Evolutionary conservation across 495 filamentous ascomycete species (phyloP), one percentile per base, ranked within the genome.

Genomic region (Apiosordaria backusii): DNA sequence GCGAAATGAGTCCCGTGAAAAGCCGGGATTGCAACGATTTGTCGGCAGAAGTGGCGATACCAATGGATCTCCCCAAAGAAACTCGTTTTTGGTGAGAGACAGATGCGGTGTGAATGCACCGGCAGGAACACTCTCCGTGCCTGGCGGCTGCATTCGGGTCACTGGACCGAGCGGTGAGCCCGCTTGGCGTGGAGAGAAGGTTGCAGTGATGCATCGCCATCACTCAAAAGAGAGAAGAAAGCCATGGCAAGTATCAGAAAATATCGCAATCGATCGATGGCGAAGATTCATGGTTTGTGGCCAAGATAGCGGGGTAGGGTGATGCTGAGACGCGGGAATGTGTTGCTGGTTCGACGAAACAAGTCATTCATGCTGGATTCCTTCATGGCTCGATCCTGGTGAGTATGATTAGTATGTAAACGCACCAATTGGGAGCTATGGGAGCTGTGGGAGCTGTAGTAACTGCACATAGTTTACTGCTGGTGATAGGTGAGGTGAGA

Each of bases 11-110:
- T 26, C 62, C 59, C 62, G 35, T 63, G 65, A 66, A 64, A 61
- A 69, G 60, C 65, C 60, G 69, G 65, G 65, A 71, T 64, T 57
- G 67, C 50, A 23, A 24, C 60, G 45, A 64, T 62, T 64, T 60
- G 54, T n/a, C 67, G 57, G 19, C 54, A 52, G 50, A 22, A 52
- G 50, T 57, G 45, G 62, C 23, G 21, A 65, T 50, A 45, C 55
- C 60, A 69, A 69, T 65, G 35, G 53, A 18, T 16, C 23, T 19
- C 19, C 7, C 23, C 23, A 7, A 59, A 26, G 5, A 18, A 6
- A 18, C 9, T 23, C 9, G 7, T 57, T n/a, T 19, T 5, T 40
- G 24, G n/a, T 21, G 59, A 40, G 26, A 10, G 25, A n/a, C n/a
- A 45, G 26, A 22, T n/a, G 26, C 24, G 19, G 16, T 61, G 24